A percentile compares a stretch with the other conserved stretches of the same genome.
phyloP scores from a whole-genome alignment of 257 asterid species.

The Nicotiana paniculata region DNA sequence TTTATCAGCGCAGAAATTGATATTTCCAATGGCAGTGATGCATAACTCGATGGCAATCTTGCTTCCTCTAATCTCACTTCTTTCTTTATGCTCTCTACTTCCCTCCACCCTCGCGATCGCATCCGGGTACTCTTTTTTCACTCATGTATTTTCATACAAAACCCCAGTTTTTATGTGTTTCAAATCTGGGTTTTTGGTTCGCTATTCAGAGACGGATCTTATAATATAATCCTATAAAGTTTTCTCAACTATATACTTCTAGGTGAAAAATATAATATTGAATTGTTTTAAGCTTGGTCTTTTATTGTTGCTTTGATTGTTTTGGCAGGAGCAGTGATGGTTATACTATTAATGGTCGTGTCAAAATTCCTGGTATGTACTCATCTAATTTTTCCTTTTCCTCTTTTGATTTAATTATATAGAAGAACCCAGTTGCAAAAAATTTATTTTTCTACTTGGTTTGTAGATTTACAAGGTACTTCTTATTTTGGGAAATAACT shows the following conservation, averaged over 20 bases:
- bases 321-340: constrained; percentile 25
- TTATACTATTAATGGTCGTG: constrained; percentile 30
- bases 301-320: not conserved
- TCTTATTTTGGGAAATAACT: not conserved
- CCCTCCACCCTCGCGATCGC: constrained; percentile 16
- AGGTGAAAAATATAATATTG: not conserved
- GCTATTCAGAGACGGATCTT: not conserved
- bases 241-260: not conserved
- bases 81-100: constrained; percentile 7
- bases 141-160: not conserved
- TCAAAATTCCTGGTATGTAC: constrained; percentile 29
- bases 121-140: constrained; percentile 16
- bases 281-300: not conserved
- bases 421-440: not conserved
- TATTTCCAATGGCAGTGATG: constrained; percentile 12
- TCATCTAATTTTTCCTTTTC: not conserved
- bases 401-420: not conserved
- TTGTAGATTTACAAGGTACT: not conserved
- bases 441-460: not conserved
- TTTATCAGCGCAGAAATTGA: not conserved
- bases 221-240: not conserved
- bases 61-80: constrained; percentile 8
- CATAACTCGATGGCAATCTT: not conserved
- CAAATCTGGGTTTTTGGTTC: not conserved
- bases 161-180: not conserved